Conservation (phyloP, 345 rosid species). For the Noccaea bulbosa region DNA sequence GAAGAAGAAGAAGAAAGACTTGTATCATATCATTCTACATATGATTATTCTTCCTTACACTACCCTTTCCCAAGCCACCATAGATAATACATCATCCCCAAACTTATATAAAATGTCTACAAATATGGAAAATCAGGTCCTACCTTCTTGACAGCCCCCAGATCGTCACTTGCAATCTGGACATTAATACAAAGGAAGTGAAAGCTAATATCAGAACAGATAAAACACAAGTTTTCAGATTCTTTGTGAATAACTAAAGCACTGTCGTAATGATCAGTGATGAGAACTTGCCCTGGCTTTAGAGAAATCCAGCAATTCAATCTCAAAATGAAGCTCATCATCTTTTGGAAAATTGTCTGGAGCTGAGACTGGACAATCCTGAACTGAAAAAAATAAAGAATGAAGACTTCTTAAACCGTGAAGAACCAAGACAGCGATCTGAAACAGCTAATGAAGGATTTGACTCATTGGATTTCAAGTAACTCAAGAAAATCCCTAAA, state of each 20-base stretch:
- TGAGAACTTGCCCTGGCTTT: conserved; percentile 77
- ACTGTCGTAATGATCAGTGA: conserved; percentile 2
- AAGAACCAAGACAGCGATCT: conserved; percentile 16
- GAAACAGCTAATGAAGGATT: not conserved
- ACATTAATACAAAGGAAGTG: conserved; percentile 35
- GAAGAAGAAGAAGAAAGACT: conserved; percentile 11
- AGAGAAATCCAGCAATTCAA: conserved; percentile 78
- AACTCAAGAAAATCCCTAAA: conserved; percentile 6
- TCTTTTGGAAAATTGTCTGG: conserved; percentile 78
- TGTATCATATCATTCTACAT: not conserved
- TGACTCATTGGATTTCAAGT: not conserved
- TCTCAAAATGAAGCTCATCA: conserved; percentile 96
- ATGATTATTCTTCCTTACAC: conserved; percentile 21
- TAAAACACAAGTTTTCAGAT: not conserved
- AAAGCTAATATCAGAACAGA: conserved; percentile 3
- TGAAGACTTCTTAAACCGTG: not conserved
- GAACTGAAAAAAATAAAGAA: conserved; percentile 57
- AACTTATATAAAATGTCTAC: no score
- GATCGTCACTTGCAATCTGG: conserved; percentile 87
- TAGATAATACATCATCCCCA: no score
- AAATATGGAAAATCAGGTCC: conserved; percentile 1
- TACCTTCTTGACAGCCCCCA: conserved; percentile 94
- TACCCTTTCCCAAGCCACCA: no score
- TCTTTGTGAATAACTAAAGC: not conserved
- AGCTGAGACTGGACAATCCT: conserved; percentile 80